Evolutionary conservation across 2,329 filamentous ascomycete genomes (phyloP).

Genomic region (Pseudogymnoascus sp.): DNA sequence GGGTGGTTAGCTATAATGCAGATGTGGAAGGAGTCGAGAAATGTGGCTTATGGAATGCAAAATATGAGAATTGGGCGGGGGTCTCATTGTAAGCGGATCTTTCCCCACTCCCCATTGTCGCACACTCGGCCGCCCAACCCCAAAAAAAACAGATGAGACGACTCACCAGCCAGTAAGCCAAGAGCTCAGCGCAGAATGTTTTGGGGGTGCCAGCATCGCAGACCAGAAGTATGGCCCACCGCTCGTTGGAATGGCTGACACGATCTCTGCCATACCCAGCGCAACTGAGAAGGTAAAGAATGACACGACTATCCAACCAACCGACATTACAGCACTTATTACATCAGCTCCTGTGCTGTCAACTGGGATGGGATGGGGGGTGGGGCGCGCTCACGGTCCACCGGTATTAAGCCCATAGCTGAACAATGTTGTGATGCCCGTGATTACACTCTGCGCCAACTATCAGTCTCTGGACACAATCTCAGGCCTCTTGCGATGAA

Average conservation of each 20-base stretch:
- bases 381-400: conserved; percentile 44
- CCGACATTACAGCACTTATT: conserved; percentile 37
- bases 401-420: conserved; percentile 47
- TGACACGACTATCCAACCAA: conserved; percentile 47
- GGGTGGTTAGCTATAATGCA: not conserved
- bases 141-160: not conserved
- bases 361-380: not conserved
- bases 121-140: not conserved
- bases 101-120: not conserved
- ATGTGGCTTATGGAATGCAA: not conserved
- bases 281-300: conserved; percentile 49
- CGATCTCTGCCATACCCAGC: conserved; percentile 50
- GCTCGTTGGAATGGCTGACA: conserved; percentile 49
- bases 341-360: conserved; percentile 14
- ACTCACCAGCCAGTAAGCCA: conserved; percentile 39
- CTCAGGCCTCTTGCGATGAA: not conserved
- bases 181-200: conserved; percentile 35
- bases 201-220: conserved; percentile 44
- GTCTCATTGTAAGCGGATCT: not conserved
- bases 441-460: conserved; percentile 43
- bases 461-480: not conserved
- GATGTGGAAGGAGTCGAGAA: not conserved
- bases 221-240: conserved; percentile 56
- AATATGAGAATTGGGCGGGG: not conserved
- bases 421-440: conserved; percentile 51